Evolutionary conservation across 2,329 filamentous ascomycete species (phyloP).

Genomic region (Cryphonectria parasitica): DNA sequence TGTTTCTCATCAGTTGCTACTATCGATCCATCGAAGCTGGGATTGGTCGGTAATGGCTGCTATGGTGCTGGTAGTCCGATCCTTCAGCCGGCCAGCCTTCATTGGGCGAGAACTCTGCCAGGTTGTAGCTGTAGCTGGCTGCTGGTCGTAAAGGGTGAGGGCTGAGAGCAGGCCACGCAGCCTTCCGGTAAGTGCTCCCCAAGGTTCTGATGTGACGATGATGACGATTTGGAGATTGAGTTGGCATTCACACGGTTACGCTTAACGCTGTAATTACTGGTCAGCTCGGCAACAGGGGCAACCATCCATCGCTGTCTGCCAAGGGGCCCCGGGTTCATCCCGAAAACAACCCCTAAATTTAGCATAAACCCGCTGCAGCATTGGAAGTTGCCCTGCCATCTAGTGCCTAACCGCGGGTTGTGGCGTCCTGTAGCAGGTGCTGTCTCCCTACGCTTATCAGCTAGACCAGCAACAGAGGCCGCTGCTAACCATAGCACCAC

Average conservation of each 20-base stretch:
- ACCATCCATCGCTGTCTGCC: background rate
- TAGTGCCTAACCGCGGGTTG: background rate
- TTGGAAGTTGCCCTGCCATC: background rate
- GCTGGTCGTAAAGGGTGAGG: background rate
- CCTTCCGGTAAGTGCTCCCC: background rate
- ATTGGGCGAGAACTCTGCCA: slow-evolving; percentile 1
- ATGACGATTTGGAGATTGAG: background rate
- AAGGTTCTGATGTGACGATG: background rate
- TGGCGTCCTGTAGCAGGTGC: background rate
- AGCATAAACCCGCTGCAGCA: background rate
- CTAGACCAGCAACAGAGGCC: background rate
- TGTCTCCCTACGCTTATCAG: background rate
- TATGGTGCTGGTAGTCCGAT: background rate
- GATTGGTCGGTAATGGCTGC: background rate
- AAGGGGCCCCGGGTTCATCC: background rate
- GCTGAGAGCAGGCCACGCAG: background rate
- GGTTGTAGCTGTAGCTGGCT: background rate
- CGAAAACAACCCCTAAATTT: background rate
- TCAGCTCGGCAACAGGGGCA: background rate
- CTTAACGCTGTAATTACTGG: background rate
- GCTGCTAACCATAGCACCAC: background rate
- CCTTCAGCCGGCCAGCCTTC: slow-evolving; percentile 1
- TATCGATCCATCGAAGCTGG: slow-evolving; percentile 14
- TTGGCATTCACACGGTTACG: background rate
- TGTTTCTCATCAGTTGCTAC: slow-evolving; percentile 7